Evolutionary conservation across 495 filamentous ascomycete species (phyloP).

Genomic region (Paragyromitra xinjiangensis): DNA sequence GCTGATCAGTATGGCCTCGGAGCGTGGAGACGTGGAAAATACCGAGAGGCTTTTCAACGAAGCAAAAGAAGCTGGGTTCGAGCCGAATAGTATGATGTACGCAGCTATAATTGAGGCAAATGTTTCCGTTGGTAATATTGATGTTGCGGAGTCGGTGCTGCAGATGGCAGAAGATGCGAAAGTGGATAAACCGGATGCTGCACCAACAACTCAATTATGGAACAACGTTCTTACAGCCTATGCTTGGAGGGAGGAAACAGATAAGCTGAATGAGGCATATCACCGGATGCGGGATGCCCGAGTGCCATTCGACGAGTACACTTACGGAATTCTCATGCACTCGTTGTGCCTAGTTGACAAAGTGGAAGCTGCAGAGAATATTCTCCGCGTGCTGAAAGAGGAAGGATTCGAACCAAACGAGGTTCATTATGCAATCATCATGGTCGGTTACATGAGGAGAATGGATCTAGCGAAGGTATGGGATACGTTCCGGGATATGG

Average conservation of each 20-base stretch:
- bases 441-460: conserved; percentile 69
- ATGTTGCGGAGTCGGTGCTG: conserved; percentile 70
- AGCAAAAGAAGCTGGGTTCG: conserved; percentile 62
- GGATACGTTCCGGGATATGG: conserved; percentile 65
- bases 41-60: conserved; percentile 69
- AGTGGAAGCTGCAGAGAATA: conserved; percentile 71
- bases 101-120: conserved; percentile 73
- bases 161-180: conserved; percentile 59
- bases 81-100: conserved; percentile 65
- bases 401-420: conserved; percentile 68
- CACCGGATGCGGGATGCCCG: conserved; percentile 68
- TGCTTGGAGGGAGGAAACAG: conserved; percentile 71
- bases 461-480: conserved; percentile 65
- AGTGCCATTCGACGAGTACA: conserved; percentile 71
- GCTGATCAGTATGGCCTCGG: conserved; percentile 74
- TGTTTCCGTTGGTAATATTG: conserved; percentile 68
- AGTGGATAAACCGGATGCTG: conserved; percentile 59
- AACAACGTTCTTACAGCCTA: conserved; percentile 76
- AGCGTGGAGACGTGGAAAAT: conserved; percentile 77
- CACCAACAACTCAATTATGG: conserved; percentile 72
- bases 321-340: conserved; percentile 78
- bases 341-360: conserved; percentile 69
- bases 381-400: conserved; percentile 70
- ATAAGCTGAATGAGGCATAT: conserved; percentile 68
- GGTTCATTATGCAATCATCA: conserved; percentile 79